phyloP scores from a whole-genome alignment of 148 eudicot species.

The Rhododendron ferrugineum region DNA sequence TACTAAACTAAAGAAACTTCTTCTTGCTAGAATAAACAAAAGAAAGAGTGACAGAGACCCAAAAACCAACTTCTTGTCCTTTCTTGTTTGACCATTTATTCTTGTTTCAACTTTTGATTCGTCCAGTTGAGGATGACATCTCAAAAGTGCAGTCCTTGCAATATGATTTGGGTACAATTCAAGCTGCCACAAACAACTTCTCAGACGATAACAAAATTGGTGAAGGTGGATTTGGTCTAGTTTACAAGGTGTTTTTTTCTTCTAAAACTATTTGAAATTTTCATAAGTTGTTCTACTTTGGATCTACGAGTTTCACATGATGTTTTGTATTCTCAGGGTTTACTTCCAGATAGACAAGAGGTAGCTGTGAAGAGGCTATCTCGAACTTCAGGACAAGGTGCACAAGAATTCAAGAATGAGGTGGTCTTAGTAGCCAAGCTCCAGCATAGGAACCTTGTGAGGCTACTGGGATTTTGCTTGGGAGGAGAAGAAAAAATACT shows the following conservation, averaged over 20 bases:
- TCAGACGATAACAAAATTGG: constrained; percentile 13
- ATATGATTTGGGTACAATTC: background rate
- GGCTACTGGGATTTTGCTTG: constrained; percentile 37
- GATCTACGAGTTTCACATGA: background rate
- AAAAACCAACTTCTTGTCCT: background rate
- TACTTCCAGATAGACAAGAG: constrained; percentile 27
- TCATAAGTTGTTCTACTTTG: background rate
- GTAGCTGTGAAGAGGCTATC: constrained; percentile 47
- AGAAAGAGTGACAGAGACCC: background rate
- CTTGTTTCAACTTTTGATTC: background rate
- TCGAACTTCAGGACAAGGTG: constrained; percentile 31
- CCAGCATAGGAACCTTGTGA: constrained; percentile 39
- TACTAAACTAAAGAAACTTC: background rate
- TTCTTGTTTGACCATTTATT: background rate
- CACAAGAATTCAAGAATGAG: constrained; percentile 38
- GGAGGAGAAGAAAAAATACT: constrained; percentile 33
- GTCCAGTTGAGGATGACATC: background rate
- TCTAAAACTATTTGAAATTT: background rate
- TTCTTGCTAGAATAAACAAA: background rate
- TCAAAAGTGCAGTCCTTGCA: constrained; percentile 1
- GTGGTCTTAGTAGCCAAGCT: constrained; percentile 38
- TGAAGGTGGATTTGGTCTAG: constrained; percentile 17
- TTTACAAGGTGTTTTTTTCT: constrained; percentile 6
- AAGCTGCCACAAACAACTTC: constrained; percentile 11
- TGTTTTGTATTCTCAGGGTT: constrained; percentile 25